A percentile compares a stretch with the other conserved stretches of the same genome.
Conservation (phyloP, 2,329 filamentous ascomycete species). For the Fusarium pseudoanthophilum region DNA sequence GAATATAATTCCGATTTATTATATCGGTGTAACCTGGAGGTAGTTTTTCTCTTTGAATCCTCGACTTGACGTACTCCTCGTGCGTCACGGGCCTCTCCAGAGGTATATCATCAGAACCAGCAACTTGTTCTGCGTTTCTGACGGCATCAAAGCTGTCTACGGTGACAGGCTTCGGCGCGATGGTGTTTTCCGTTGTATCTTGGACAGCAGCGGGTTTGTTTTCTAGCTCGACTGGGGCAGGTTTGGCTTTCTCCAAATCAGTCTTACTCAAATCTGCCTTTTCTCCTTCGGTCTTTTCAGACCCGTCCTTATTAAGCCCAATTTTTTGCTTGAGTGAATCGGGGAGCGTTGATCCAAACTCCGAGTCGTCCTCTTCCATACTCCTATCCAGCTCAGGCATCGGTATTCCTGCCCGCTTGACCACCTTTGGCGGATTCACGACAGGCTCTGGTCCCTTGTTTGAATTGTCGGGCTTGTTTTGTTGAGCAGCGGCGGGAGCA, state of each 20-base stretch:
- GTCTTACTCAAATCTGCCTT: slow-evolving; percentile 2
- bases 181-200: slow-evolving; percentile 2
- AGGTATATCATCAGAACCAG: slow-evolving; percentile 1
- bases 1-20: slow-evolving; percentile 63
- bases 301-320: slow-evolving; percentile 23
- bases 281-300: slow-evolving; percentile 1
- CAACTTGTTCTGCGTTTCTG: slow-evolving; percentile 15
- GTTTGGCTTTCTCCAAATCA: background rate
- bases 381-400: slow-evolving; percentile 40
- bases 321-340: slow-evolving; percentile 49
- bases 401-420: slow-evolving; percentile 39
- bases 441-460: slow-evolving; percentile 6
- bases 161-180: slow-evolving; percentile 2
- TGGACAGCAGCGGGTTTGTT: slow-evolving; percentile 19
- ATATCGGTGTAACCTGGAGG: slow-evolving; percentile 64
- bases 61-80: slow-evolving; percentile 61
- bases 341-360: slow-evolving; percentile 47
- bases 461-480: slow-evolving; percentile 2
- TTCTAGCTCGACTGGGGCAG: slow-evolving; percentile 6
- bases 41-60: slow-evolving; percentile 57
- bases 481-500: slow-evolving; percentile 22
- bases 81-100: slow-evolving; percentile 59
- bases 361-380: slow-evolving; percentile 33
- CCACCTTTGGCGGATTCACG: slow-evolving; percentile 14
- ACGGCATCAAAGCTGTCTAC: slow-evolving; percentile 25